Conservation (phyloP, 2,329 filamentous ascomycete genomes). For the Xylogone sp. region DNA sequence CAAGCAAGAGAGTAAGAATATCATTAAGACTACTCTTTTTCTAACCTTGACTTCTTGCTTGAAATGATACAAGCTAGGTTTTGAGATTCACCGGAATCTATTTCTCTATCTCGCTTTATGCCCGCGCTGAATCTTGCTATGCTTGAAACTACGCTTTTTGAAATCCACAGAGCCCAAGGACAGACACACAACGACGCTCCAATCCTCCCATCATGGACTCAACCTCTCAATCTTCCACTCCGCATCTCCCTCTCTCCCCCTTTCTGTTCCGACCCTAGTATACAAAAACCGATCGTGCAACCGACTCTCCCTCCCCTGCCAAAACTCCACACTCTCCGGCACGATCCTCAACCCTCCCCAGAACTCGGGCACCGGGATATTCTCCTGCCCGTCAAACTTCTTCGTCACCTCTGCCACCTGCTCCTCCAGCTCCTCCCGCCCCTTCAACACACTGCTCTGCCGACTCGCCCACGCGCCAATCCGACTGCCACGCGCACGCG, state of each 20-base stretch:
- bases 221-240: conserved; percentile 69
- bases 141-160: no score
- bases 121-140: no score
- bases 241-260: conserved; percentile 29
- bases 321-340: conserved; percentile 89
- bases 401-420: conserved; percentile 75
- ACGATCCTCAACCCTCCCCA: conserved; percentile 90
- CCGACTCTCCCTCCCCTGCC: conserved; percentile 85
- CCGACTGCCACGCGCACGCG: conserved; percentile 71
- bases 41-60: no score
- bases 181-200: no score
- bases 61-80: no score
- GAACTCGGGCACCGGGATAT: conserved; percentile 87
- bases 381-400: conserved; percentile 68
- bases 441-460: conserved; percentile 76
- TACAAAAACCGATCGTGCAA: conserved; percentile 94
- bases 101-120: no score
- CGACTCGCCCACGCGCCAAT: conserved; percentile 91
- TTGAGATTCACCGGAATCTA: no score
- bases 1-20: no score
- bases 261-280: conserved; percentile 47
- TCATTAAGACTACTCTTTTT: no score
- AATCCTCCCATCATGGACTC: conserved; percentile 68
- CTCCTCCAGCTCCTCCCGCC: conserved; percentile 68
- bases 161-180: no score